Conservation (phyloP, 805 yeast genomes). For the Candida broadrunensis region DNA sequence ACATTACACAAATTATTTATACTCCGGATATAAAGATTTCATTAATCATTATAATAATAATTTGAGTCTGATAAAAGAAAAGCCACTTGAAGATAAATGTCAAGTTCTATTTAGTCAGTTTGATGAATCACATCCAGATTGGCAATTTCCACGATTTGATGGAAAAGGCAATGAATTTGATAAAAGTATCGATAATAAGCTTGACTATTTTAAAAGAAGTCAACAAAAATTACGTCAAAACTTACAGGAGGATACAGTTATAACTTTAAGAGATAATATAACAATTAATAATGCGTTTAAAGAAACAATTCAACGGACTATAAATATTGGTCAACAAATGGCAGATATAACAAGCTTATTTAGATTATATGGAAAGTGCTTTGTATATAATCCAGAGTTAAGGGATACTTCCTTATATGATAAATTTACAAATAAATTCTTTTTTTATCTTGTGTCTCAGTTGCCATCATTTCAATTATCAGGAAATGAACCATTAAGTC, state of each 20-base stretch:
- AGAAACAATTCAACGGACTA: constrained; percentile 13
- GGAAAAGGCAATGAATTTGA: constrained; percentile 10
- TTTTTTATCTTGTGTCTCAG: constrained; percentile 22
- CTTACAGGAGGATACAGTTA: neutral
- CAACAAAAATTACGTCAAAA: neutral
- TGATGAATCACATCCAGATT: constrained; percentile 16
- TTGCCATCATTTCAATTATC: constrained; percentile 19
- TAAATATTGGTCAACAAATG: constrained; percentile 19
- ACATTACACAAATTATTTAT: constrained; percentile 24
- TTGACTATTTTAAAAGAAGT: constrained; percentile 9
- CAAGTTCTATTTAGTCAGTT: constrained; percentile 20
- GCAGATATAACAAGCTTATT: constrained; percentile 28
- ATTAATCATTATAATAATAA: constrained; percentile 4
- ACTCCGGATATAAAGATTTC: constrained; percentile 16
- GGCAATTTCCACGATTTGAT: constrained; percentile 15
- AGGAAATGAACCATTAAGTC: neutral
- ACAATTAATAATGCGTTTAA: constrained; percentile 16
- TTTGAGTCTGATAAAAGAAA: constrained; percentile 4
- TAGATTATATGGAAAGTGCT: constrained; percentile 31
- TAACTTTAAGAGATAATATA: constrained; percentile 12
- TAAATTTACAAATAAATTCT: constrained; percentile 17
- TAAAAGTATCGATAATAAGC: constrained; percentile 18
- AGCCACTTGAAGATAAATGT: constrained; percentile 21
- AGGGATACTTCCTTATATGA: constrained; percentile 9
- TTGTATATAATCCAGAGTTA: constrained; percentile 8